phyloP scores from a whole-genome alignment of 768 basidiomycete species.

The Cystobasidium tubakii region DNA sequence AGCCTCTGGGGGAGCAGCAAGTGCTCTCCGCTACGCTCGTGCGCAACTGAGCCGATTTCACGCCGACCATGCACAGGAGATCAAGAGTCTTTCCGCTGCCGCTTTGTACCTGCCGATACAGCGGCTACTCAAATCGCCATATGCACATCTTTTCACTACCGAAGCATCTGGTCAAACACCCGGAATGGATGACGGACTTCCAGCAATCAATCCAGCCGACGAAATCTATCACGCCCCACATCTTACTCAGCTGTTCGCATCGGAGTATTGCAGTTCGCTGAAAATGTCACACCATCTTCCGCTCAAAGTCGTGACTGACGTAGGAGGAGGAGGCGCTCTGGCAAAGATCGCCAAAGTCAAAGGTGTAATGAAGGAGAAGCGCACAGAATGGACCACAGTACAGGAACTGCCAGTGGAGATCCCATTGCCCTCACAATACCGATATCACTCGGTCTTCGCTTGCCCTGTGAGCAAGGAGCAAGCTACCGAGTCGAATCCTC shows the following conservation, averaged over 20 bases:
- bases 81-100: constrained; percentile 66
- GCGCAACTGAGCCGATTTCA: constrained; percentile 62
- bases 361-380: constrained; percentile 83
- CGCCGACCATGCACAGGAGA: constrained; percentile 59
- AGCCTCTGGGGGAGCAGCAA: not conserved
- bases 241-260: constrained; percentile 73
- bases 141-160: constrained; percentile 57
- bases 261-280: constrained; percentile 78
- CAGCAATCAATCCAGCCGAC: constrained; percentile 5
- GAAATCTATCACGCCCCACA: constrained; percentile 33
- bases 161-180: not conserved
- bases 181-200: not conserved
- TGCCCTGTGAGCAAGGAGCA: constrained; percentile 98
- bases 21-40: constrained; percentile 70
- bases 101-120: constrained; percentile 65
- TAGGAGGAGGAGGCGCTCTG: constrained; percentile 85
- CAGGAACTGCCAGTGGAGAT: constrained; percentile 94
- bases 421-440: constrained; percentile 67
- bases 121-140: constrained; percentile 64
- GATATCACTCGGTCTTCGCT: constrained; percentile 94
- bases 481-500: constrained; percentile 83
- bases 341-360: constrained; percentile 89
- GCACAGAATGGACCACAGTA: constrained; percentile 84
- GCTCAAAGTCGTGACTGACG: constrained; percentile 79
- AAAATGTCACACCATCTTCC: constrained; percentile 86